phyloP scores from a whole-genome alignment of 495 filamentous ascomycete species.

The Penicillium coprophilum region DNA sequence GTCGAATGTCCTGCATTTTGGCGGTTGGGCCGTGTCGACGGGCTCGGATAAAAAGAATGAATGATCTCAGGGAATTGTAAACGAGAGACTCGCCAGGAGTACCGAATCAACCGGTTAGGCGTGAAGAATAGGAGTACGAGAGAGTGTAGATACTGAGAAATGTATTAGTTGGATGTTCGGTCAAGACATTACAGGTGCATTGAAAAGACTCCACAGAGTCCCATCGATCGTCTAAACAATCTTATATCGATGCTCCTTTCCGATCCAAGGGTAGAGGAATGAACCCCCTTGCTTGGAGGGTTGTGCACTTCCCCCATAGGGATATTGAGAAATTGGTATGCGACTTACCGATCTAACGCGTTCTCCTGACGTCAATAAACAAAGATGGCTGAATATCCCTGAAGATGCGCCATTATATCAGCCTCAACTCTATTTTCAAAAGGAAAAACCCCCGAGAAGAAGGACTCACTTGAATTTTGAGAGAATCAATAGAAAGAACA shows the following conservation, averaged over 20 bases:
- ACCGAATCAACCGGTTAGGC: slow-evolving; percentile 27
- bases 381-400: slow-evolving; percentile 12
- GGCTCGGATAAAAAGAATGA: slow-evolving; percentile 22
- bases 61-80: slow-evolving; percentile 12
- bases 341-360: slow-evolving; percentile 25
- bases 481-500: slow-evolving; percentile 1
- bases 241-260: slow-evolving; percentile 22
- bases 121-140: slow-evolving; percentile 1
- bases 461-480: neutral
- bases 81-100: slow-evolving; percentile 23
- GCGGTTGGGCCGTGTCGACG: slow-evolving; percentile 16
- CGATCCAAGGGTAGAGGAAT: slow-evolving; percentile 16
- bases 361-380: slow-evolving; percentile 28
- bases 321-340: slow-evolving; percentile 17
- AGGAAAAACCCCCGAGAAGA: neutral
- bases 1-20: slow-evolving; percentile 27
- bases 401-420: neutral
- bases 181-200: slow-evolving; percentile 3
- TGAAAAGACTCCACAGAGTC: too few relatives aligned
- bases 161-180: slow-evolving; percentile 20
- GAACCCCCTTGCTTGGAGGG: slow-evolving; percentile 27
- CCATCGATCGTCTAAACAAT: slow-evolving; percentile 13
- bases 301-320: slow-evolving; percentile 6
- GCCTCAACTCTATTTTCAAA: slow-evolving; percentile 4
- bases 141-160: slow-evolving; percentile 11